Evolutionary conservation across 371 early-diverging fungal species (phyloP), one percentile per base, ranked within the genome.

Genomic region (Syncephalastrum contaminatum): DNA sequence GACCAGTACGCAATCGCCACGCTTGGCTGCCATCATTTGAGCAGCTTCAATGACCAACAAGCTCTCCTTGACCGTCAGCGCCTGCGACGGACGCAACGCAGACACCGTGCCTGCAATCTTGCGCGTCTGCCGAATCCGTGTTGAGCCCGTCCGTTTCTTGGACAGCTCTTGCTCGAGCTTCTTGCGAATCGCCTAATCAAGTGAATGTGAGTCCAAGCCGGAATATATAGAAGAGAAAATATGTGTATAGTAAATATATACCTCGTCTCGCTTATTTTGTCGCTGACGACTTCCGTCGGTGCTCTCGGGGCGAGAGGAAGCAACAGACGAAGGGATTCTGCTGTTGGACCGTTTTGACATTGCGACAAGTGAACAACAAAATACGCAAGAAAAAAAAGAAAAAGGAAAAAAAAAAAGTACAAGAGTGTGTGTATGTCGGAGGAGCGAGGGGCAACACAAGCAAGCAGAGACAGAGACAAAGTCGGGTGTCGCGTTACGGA

Each of bases 21-120:
- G 82, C 72, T 95, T 96, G 36, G 97, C 97, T n/a, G 98, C 95
- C 97, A 98, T 96, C 43, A 95, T 80, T 72, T 94, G 97, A 18
- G 97, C 91, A 0, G 95, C 95, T 68, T 97, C 95, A 42, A 91
- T 84, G 36, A 97, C 93, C 24, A 89, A 79, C 63, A 94, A 87
- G 14, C 85, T 84, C 51, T 96, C 94, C 51, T 88, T 84, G 48
- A 95, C 91, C 4, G 94, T 96, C 59, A 97, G 78, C 12, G 98
- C 95, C 39, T 88, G 87, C 0, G 89, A 82, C 16, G 89, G 96
- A 25, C 87, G 84, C 51, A 97, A 77, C 6, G 95, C 89, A 16
- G 94, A 89, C 8, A 97, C 97, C 3, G 97, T 97, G 43, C 94
- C 91, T 12, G 86, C 73, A 48, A 84, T 76, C 16, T 77, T 65